Conservation (phyloP, 2,329 filamentous ascomycete genomes). For the Xylaria sp. region DNA sequence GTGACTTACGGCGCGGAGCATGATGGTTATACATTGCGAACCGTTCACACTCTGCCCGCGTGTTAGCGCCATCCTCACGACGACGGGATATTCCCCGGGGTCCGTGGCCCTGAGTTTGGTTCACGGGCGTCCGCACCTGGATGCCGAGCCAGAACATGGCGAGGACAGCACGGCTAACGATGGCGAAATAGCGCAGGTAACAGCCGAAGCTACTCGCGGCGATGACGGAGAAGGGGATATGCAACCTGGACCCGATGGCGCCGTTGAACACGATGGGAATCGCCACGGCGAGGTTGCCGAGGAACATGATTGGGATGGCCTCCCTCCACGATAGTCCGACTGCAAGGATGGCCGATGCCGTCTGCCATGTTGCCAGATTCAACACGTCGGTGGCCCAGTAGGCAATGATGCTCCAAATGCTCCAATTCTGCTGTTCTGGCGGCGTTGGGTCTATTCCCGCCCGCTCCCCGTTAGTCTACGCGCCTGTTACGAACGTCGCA, state of each 20-base stretch:
- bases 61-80: not conserved
- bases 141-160: slow-evolving; percentile 67
- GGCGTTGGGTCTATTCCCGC: slow-evolving; percentile 43
- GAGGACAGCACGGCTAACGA: slow-evolving; percentile 50
- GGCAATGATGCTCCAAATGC: slow-evolving; percentile 43
- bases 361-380: slow-evolving; percentile 45
- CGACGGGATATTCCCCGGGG: not conserved
- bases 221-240: slow-evolving; percentile 54
- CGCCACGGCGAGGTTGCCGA: slow-evolving; percentile 66
- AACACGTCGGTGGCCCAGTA: slow-evolving; percentile 47
- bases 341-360: slow-evolving; percentile 43
- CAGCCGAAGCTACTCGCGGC: slow-evolving; percentile 53
- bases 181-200: slow-evolving; percentile 47
- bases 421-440: slow-evolving; percentile 46
- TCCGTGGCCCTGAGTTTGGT: not conserved
- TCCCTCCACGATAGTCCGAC: slow-evolving; percentile 46
- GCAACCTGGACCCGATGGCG: slow-evolving; percentile 52
- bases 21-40: slow-evolving; percentile 54
- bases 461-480: slow-evolving; percentile 29
- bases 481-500: not conserved
- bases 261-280: slow-evolving; percentile 57
- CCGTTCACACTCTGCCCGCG: slow-evolving; percentile 20
- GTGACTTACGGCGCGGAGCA: slow-evolving; percentile 51
- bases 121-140: slow-evolving; percentile 36
- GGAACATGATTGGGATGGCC: slow-evolving; percentile 50